Base-by-base conservation (phyloP, 2,329 filamentous ascomycete species). In the Penicillium crustosum region DNA sequence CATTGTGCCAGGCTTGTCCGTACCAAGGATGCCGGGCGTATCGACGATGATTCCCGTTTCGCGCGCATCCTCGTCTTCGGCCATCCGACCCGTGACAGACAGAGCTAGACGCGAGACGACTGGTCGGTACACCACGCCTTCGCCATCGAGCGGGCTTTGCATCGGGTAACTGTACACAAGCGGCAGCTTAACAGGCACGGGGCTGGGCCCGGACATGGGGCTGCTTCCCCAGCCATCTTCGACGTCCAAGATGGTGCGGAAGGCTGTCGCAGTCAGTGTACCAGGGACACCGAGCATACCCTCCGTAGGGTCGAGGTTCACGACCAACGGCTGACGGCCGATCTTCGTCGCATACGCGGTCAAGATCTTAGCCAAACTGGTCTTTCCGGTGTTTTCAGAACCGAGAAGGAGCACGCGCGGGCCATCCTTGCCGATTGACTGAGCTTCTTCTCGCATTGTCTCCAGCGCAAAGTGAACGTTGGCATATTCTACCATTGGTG, bases 401-500 rank as follows among this genome's bases (percentile, higher is more conserved):
- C 94, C 94, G 5, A 93, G 85, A 6, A 99, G 82, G 54, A 97
- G 80, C 1, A 97, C 86, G n/a, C 93, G 81, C 0, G 94, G 94
- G 0, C 91, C 91, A 61, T 87, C 74, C 45, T 73, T 73, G 6
- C 73, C 74, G 21, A 67, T 72, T 2, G 79, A 74, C 39, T 81
- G 79, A 1, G 88, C 86, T 43, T 83, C 80, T 15, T 85, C 82
- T 19, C 94, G 84, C 72, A 91, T 76, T 33, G 85, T 84, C 69
- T 93, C 88, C 15, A 99, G 85, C 63, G 90, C 89, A 69, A 93
- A 91, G 75, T 99, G 94, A 9, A 94, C 82, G 71, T 97, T 97
- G 53, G 92, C 79, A 75, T 92, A 89, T 63, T 87, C 84, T 55
- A 88, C 84, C 80, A 93, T 89, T 4, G 91, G 89, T 33, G 92